A percentile compares a stretch with the other conserved stretches of the same genome.
These are phyloP conservation scores for Euphorbia pulcherrima DNA, from an alignment of 345 rosid genomes.

Conservation along the genomic window DNA sequence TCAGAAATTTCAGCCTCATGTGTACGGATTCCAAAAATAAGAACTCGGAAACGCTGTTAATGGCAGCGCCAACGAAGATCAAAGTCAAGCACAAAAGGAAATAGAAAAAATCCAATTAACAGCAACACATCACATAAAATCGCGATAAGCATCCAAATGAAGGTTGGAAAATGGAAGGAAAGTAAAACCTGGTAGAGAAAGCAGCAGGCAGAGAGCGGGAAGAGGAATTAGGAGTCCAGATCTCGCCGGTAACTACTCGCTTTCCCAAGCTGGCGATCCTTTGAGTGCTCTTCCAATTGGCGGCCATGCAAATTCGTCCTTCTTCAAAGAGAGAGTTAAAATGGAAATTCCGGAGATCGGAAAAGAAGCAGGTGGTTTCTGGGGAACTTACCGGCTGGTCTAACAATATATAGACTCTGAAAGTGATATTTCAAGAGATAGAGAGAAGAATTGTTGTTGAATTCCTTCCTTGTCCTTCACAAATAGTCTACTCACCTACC, in stretches of 20 bases:
- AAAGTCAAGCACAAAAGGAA: not conserved
- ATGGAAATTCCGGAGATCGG: not conserved
- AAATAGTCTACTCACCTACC: not conserved
- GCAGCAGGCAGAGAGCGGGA: constrained; percentile 9
- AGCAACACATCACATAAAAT: not conserved
- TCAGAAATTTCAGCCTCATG: not conserved
- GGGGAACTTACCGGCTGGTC: not conserved
- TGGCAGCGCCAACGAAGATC: too few relatives aligned
- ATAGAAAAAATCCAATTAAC: not conserved
- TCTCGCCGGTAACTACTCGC: constrained; percentile 32
- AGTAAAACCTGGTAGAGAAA: constrained; percentile 13
- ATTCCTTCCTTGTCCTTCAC: not conserved
- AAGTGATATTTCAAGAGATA: not conserved
- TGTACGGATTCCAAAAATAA: not conserved
- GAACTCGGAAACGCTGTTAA: not conserved
- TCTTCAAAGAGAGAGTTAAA: constrained; percentile 8
- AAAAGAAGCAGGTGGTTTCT: not conserved
- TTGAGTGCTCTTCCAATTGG: constrained; percentile 41
- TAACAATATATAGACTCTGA: not conserved
- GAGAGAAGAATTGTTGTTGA: not conserved
- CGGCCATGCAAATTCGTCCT: constrained; percentile 47
- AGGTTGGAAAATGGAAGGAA: not conserved
- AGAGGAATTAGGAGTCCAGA: constrained; percentile 27
- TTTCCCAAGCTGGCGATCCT: constrained; percentile 48
- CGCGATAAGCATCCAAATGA: too few relatives aligned